Evolutionary conservation across 306 rosid species (phyloP).

Genomic region (Cyamopsis tetragonoloba): DNA sequence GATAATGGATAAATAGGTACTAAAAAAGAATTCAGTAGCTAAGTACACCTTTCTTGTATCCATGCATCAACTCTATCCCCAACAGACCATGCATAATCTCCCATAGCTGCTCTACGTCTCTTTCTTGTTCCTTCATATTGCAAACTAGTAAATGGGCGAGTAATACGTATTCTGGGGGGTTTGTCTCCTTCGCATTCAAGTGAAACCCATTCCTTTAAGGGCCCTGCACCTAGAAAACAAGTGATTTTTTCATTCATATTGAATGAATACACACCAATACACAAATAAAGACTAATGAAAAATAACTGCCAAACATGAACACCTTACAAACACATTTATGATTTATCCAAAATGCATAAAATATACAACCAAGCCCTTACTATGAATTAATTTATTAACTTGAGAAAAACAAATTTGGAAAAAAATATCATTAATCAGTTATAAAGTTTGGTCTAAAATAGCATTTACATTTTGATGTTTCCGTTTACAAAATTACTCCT

Average conservation of each 20-base stretch:
- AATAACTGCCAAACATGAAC: neutral
- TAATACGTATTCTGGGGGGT: constrained; percentile 66
- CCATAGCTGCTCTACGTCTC: constrained; percentile 85
- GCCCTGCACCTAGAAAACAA: constrained; percentile 46
- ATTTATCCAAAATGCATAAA: neutral
- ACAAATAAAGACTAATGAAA: neutral
- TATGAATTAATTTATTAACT: neutral
- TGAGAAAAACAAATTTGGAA: neutral
- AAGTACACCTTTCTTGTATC: constrained; percentile 72
- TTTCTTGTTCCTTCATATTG: constrained; percentile 86
- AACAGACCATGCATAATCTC: constrained; percentile 80
- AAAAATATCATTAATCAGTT: neutral
- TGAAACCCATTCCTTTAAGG: constrained; percentile 82
- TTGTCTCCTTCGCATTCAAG: constrained; percentile 58
- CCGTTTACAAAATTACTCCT: constrained; percentile 2
- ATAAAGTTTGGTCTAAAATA: neutral
- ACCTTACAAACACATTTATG: neutral
- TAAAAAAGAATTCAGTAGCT: neutral
- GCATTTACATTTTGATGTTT: neutral
- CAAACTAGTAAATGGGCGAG: constrained; percentile 63
- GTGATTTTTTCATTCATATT: constrained; percentile 1
- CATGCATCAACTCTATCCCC: constrained; percentile 96
- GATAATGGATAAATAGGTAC: neutral
- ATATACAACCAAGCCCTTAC: neutral
- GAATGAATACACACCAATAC: neutral